Evolutionary conservation across 2,329 filamentous ascomycete species (phyloP).

Genomic region (Trichothecium roseum): DNA sequence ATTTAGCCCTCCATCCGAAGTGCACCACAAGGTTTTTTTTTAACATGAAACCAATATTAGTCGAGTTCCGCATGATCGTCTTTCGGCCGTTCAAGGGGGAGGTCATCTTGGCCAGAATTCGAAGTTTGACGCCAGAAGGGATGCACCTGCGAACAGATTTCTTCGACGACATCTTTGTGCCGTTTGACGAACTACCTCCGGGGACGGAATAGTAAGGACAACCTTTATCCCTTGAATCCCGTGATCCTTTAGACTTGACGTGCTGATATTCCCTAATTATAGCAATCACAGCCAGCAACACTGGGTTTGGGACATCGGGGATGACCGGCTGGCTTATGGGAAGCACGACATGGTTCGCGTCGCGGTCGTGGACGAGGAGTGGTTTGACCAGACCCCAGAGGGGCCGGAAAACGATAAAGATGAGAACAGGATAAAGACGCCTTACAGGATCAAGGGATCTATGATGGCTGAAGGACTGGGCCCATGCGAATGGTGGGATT

Average conservation of each 20-base stretch:
- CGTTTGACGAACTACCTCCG: slow-evolving; percentile 60
- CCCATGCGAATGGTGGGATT: slow-evolving; percentile 55
- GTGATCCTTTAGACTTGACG: neutral
- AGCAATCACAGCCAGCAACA: slow-evolving; percentile 66
- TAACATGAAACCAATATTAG: slow-evolving; percentile 30
- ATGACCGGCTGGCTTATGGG: slow-evolving; percentile 73
- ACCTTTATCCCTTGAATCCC: neutral
- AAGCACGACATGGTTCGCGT: slow-evolving; percentile 82
- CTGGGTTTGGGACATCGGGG: slow-evolving; percentile 77
- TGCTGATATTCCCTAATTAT: slow-evolving; percentile 1
- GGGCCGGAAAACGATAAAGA: slow-evolving; percentile 54
- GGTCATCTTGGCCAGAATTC: slow-evolving; percentile 77
- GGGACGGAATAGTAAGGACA: slow-evolving; percentile 61
- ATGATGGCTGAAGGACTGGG: slow-evolving; percentile 55
- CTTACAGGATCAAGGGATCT: slow-evolving; percentile 58
- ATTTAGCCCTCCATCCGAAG: neutral
- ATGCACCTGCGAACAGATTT: slow-evolving; percentile 81
- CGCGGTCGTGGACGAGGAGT: slow-evolving; percentile 76
- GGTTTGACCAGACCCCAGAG: slow-evolving; percentile 77
- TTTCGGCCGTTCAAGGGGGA: slow-evolving; percentile 96
- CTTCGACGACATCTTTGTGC: slow-evolving; percentile 86
- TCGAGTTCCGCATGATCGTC: slow-evolving; percentile 86
- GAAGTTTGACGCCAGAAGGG: slow-evolving; percentile 58
- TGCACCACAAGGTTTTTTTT: neutral
- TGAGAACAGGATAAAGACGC: slow-evolving; percentile 51